Evolutionary conservation across 805 yeast genomes (phyloP).

Genomic region (Yarrowia porcina): DNA sequence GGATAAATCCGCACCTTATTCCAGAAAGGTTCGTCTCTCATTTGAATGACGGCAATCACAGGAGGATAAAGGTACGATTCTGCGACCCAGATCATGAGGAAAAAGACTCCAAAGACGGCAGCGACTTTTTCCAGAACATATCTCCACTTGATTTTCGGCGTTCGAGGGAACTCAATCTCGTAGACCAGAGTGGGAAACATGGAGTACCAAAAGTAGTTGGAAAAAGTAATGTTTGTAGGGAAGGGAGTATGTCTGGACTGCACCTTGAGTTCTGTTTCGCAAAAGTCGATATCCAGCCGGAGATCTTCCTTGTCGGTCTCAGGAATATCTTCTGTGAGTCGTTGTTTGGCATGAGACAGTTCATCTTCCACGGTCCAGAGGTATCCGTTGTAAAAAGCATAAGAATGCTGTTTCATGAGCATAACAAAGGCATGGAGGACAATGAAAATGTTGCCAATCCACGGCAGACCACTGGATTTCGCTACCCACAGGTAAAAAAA

Average conservation of each 20-base stretch:
- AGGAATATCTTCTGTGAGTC: slow-evolving; percentile 14
- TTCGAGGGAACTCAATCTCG: slow-evolving; percentile 79
- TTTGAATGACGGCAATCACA: slow-evolving; percentile 55
- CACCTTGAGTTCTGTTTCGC: slow-evolving; percentile 64
- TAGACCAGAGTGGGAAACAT: slow-evolving; percentile 80
- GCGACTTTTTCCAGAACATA: slow-evolving; percentile 65
- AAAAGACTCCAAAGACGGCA: slow-evolving; percentile 85
- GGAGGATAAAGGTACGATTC: slow-evolving; percentile 73
- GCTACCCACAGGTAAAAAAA: slow-evolving; percentile 55
- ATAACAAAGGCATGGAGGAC: slow-evolving; percentile 80
- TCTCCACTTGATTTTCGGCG: slow-evolving; percentile 60
- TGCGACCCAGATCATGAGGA: slow-evolving; percentile 75
- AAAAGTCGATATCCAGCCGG: slow-evolving; percentile 58
- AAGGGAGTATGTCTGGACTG: slow-evolving; percentile 52
- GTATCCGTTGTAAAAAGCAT: slow-evolving; percentile 87
- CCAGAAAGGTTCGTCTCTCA: slow-evolving; percentile 49
- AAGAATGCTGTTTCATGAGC: slow-evolving; percentile 94
- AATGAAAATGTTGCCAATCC: slow-evolving; percentile 88
- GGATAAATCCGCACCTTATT: slow-evolving; percentile 52
- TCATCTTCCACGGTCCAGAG: slow-evolving; percentile 43
- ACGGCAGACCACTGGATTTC: slow-evolving; percentile 58
- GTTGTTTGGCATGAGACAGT: slow-evolving; percentile 26
- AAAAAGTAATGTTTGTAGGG: slow-evolving; percentile 66
- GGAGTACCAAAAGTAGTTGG: slow-evolving; percentile 70
- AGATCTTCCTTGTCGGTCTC: slow-evolving; percentile 34